Base-by-base conservation (phyloP, 768 basidiomycete genomes). In the Russula ochroleuca region DNA sequence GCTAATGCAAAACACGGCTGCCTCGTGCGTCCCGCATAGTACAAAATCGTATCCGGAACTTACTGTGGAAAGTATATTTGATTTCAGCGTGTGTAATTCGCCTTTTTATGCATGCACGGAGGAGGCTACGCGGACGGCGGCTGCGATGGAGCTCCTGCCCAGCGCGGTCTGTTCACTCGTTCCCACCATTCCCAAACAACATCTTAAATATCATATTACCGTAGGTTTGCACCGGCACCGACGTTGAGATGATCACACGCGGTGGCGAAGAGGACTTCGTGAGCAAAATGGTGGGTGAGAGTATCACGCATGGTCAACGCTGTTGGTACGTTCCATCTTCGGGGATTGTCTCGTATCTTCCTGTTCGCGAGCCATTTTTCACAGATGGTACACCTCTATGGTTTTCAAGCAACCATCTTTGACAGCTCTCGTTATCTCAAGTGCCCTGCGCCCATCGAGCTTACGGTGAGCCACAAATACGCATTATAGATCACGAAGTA, bases 11-110 rank as follows among this genome's bases (percentile, higher is more conserved):
- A 38, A 61, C 43, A 11, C n/a, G 41, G 13, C 21, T 28, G 11
- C 37, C 5, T 63, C 64, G 66, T 63, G 28, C 37, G 59, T 53
- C 28, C 31, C 37, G 2, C 52, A 5, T 45, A 10, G 28, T 54
- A n/a, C 7, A 19, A 41, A 25, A 19, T n/a, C 37, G 7, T 54
- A 40, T 58, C 11, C 13, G 13, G 28, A 14, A 51, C 52, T 59
- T 45, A 64, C 5, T 3, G 13, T 11, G 31, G 38, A 21, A 9
- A 11, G 13, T 57, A 85, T 83, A 4, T 84, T 86, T 69, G 83
- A 88, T 62, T 93, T 96, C 67, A 85, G 86, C 0, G 92, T 98
- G 85, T 98, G 95, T 75, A 99, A 98, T 73, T 96, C 96, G 0
- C 96, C 96, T 0, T 99, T 99, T 74, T 98, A 97, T 71, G 72